Evolutionary conservation across 352 stramenopile species (phyloP).

Genomic region (Hyaloperonospora arabidopsidis): DNA sequence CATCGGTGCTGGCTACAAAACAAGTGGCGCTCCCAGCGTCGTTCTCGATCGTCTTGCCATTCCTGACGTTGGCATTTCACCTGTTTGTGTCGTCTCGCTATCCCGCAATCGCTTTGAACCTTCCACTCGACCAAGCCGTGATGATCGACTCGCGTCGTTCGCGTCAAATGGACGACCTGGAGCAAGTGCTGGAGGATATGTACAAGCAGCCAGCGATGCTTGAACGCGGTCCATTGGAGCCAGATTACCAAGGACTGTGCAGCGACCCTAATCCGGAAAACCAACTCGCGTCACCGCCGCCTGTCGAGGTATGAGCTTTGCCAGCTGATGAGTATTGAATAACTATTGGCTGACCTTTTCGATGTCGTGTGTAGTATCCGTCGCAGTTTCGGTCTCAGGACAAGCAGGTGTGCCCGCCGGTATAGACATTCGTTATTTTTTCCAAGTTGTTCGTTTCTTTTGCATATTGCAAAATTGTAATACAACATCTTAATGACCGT

Average conservation of each 20-base stretch:
- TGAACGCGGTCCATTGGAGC: conserved; percentile 54
- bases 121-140: conserved; percentile 72
- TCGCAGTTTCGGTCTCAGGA: conserved; percentile 29
- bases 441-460: neutral
- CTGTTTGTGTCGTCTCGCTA: conserved; percentile 65
- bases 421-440: conserved; percentile 20
- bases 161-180: conserved; percentile 46
- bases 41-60: conserved; percentile 55
- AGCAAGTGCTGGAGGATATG: conserved; percentile 47
- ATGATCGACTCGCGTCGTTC: conserved; percentile 54
- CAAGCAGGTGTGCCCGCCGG: conserved; percentile 30
- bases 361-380: conserved; percentile 15
- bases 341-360: conserved; percentile 14
- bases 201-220: conserved; percentile 65
- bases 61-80: conserved; percentile 60
- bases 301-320: conserved; percentile 37
- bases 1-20: conserved; percentile 65
- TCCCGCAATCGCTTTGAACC: conserved; percentile 52
- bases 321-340: neutral
- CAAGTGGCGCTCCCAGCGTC: conserved; percentile 50
- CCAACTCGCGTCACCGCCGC: conserved; percentile 56
- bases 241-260: conserved; percentile 64
- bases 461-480: conserved; percentile 17
- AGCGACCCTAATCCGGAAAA: conserved; percentile 57
- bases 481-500: conserved; percentile 26